Conservation (phyloP, 371 early-diverging fungal genomes). For the Cokeromyces recurvatus region DNA sequence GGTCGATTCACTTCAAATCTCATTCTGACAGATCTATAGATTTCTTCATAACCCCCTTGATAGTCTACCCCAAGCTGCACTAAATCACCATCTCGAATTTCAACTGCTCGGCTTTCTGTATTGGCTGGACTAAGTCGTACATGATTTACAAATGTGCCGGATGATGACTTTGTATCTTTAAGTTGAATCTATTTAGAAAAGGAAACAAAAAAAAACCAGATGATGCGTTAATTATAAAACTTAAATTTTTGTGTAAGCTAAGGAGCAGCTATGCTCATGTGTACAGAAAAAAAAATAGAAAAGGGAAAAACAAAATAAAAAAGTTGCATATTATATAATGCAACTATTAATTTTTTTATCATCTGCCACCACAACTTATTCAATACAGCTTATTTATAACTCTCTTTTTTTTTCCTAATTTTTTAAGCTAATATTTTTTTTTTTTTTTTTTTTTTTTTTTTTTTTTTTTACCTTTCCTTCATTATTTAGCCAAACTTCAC, state of each 20-base stretch:
- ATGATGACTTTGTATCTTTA: slow-evolving; percentile 86
- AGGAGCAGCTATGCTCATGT: too few relatives aligned
- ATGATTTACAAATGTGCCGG: slow-evolving; percentile 96
- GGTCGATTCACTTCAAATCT: slow-evolving; percentile 73
- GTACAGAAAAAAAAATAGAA: too few relatives aligned
- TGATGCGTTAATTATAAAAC: too few relatives aligned
- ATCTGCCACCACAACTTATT: too few relatives aligned
- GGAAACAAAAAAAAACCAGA: too few relatives aligned
- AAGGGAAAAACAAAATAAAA: too few relatives aligned
- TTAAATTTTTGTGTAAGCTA: too few relatives aligned
- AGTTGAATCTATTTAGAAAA: slow-evolving; percentile 13
- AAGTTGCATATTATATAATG: too few relatives aligned
- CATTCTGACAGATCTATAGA: slow-evolving; percentile 78
- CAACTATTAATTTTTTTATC: too few relatives aligned
- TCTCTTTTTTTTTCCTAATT: too few relatives aligned
- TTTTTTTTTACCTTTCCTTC: slow-evolving; percentile 60
- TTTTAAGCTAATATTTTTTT: too few relatives aligned
- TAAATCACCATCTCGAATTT: slow-evolving; percentile 86
- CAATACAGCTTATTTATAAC: too few relatives aligned
- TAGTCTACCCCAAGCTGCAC: slow-evolving; percentile 95
- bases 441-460: background rate
- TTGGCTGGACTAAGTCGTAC: slow-evolving; percentile 83
- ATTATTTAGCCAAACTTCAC: slow-evolving; percentile 84
- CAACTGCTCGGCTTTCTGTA: slow-evolving; percentile 77
- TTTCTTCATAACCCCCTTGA: slow-evolving; percentile 78